Percentiles rank a stretch among this genome's conserved stretches.
These are phyloP conservation scores for bread wheat (Triticum aestivum) DNA, from an alignment of 176 grass and related monocot genomes.

Conservation along the genomic window IWGSC_CS_RefSeq_v2.1 NC_057812.1:560676410-560676909, in stretches of 20 bases:
- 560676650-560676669: conserved; percentile 77
- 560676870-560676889: neutral
- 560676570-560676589: conserved; percentile 85
- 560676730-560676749: neutral
- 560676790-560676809: neutral
- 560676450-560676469: too few relatives aligned
- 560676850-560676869: neutral
- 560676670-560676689: conserved; percentile 93
- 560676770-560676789: neutral
- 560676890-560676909: neutral
- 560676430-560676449: too few relatives aligned
- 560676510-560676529: neutral
- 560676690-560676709: conserved; percentile 78
- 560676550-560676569: conserved; percentile 88
- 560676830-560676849: neutral
- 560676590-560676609: conserved; percentile 91
- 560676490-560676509: neutral
- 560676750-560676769: neutral
- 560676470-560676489: neutral
- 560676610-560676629: conserved; percentile 87
- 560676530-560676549: conserved; percentile 51
- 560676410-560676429: too few relatives aligned
- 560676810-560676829: conserved; percentile 9
- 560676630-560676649: conserved; percentile 99
- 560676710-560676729: conserved; percentile 65